Percentiles rank a stretch among this genome's conserved stretches.
These are phyloP conservation scores for Trichoderma afroharzianum DNA, from an alignment of 2,329 filamentous ascomycete genomes.

Conservation along the genomic window DNA sequence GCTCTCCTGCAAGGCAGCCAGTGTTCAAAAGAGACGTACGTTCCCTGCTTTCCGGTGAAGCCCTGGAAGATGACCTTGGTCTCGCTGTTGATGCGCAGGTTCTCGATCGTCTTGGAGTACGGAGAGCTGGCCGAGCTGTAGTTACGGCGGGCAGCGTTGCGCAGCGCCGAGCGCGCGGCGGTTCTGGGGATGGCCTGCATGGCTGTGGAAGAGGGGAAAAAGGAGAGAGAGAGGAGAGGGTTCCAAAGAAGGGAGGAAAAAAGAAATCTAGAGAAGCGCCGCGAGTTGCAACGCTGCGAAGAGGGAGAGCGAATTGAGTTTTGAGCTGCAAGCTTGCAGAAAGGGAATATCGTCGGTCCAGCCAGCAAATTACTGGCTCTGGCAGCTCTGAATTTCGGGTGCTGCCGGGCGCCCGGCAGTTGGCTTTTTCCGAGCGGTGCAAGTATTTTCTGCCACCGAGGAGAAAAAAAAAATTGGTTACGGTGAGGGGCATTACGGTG, in stretches of 20 bases:
- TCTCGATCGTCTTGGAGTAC: conserved; percentile 71
- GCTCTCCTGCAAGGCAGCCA: not conserved
- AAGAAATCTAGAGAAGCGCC: conserved; percentile 9
- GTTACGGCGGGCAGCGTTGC: conserved; percentile 60
- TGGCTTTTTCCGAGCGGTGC: conserved; percentile 24
- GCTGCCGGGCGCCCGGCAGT: conserved; percentile 23
- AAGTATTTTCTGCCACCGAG: not conserved
- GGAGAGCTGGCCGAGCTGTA: conserved; percentile 70
- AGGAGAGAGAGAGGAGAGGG: conserved; percentile 14
- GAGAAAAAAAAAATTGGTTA: not conserved
- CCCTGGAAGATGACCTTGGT: conserved; percentile 97
- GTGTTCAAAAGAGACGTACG: conserved; percentile 57
- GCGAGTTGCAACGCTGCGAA: conserved; percentile 23
- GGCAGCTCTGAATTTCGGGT: conserved; percentile 20
- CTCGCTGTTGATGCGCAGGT: conserved; percentile 87
- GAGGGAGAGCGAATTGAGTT: conserved; percentile 21
- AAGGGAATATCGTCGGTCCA: conserved; percentile 17
- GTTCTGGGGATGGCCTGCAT: conserved; percentile 84
- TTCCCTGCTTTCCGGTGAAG: conserved; percentile 96
- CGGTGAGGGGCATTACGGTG: conserved; percentile 6
- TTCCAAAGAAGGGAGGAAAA: not conserved
- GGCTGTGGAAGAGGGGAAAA: conserved; percentile 19
- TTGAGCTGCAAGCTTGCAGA: conserved; percentile 17
- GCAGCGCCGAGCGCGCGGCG: conserved; percentile 64
- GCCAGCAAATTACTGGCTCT: conserved; percentile 12